Conservation (phyloP, 2,329 filamentous ascomycete genomes). For the Cordyceps cicadae region DNA sequence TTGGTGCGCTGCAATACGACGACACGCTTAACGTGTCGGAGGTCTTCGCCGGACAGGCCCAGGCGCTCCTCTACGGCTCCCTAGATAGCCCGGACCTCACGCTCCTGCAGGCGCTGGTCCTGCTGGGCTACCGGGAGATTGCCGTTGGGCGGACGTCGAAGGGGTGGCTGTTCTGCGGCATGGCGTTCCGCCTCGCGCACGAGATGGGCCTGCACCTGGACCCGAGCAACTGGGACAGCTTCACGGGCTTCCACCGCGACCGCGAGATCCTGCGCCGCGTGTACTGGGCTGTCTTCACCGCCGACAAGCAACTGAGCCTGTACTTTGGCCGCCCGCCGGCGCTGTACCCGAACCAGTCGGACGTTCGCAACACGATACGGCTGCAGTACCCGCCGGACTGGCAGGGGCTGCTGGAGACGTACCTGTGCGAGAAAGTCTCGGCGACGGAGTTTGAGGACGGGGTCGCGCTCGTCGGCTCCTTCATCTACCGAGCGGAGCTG, state of each 20-base stretch:
- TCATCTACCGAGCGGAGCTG: slow-evolving; percentile 40
- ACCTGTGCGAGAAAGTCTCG: slow-evolving; percentile 35
- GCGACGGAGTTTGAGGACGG: slow-evolving; percentile 40
- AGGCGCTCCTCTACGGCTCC: slow-evolving; percentile 35
- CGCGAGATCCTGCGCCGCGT: slow-evolving; percentile 40
- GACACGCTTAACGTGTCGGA: slow-evolving; percentile 32
- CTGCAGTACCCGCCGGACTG: slow-evolving; percentile 42
- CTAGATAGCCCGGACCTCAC: slow-evolving; percentile 40
- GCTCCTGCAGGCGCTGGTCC: slow-evolving; percentile 35
- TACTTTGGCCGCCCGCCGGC: slow-evolving; percentile 44
- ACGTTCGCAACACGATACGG: slow-evolving; percentile 39
- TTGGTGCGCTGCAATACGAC: slow-evolving; percentile 39
- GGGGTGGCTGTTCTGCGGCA: slow-evolving; percentile 43
- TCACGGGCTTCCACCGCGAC: slow-evolving; percentile 30
- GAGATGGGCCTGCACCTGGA: slow-evolving; percentile 46
- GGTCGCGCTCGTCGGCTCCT: slow-evolving; percentile 33
- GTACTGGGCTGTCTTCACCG: slow-evolving; percentile 43
- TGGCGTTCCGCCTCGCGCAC: slow-evolving; percentile 42
- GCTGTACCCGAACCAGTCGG: slow-evolving; percentile 39
- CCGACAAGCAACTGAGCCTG: slow-evolving; percentile 42
- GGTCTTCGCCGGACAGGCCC: slow-evolving; percentile 36
- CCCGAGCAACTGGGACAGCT: slow-evolving; percentile 39
- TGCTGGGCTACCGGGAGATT: slow-evolving; percentile 39
- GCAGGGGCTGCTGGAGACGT: slow-evolving; percentile 38
- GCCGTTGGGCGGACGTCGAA: slow-evolving; percentile 39